Base-by-base conservation (phyloP, 2,329 filamentous ascomycete species). In the Penicillium brevicompactum region DNA sequence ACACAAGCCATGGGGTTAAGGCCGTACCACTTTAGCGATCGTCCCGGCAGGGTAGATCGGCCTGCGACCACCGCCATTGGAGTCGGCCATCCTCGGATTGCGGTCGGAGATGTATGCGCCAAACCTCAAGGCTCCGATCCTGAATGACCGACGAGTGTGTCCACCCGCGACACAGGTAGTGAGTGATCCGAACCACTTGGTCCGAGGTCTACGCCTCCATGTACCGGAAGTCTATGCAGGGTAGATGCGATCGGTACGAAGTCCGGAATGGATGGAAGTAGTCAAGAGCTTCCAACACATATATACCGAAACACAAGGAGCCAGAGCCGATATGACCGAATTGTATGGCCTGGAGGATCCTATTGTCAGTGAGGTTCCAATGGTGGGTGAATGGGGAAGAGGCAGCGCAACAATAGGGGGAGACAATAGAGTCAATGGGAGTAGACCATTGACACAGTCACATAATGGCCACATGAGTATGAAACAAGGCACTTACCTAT, bases 11-110 rank as follows among this genome's bases (percentile, higher is more conserved):
- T 24, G 5, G 18, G 45, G 41, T 46, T 40, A 38, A 32, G 51
- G 27, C 67, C 70, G 60, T 70, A 77, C 74, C 67, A 77, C 55
- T 66, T 74, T 74, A 27, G 74, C 72, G 56, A 77, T 69, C 22
- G 74, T 75, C 24, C 71, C 69, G 31, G 74, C 63, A 57, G 69
- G 69, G 52, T 69, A 70, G 51, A 65, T 62, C 47, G 65, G 65
- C 56, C 59, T 60, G 50, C 57, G 54, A 53, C 60, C 63, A 51
- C 64, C 57, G 46, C 66, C 62, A 30, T 67, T 71, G 51, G 69
- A 63, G 51, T 71, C 72, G 47, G 67, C 62, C 65, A 73, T 70
- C 47, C 64, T 71, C 55, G 51, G 59, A 53, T 51, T 55, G 46
- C 52, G 55, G 57, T 51, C 51, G 50, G 51, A 51, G 42, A 51